Percentiles rank a stretch among this genome's conserved stretches.
phyloP scores from a whole-genome alignment of 2,329 filamentous ascomycete genomes.

The Exophiala oligosperma region DNA sequence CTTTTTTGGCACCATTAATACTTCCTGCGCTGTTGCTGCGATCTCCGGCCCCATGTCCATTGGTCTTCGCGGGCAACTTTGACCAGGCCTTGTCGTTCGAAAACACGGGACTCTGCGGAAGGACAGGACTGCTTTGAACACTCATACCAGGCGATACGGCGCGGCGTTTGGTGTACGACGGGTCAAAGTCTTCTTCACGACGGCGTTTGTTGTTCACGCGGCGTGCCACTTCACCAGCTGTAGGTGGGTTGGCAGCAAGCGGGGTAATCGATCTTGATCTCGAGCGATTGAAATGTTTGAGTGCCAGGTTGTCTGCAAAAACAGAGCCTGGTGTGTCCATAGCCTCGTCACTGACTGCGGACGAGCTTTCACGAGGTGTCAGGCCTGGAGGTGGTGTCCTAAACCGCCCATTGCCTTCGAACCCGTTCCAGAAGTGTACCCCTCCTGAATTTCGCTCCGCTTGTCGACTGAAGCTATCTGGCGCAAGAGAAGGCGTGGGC shows the following conservation, averaged over 20 bases:
- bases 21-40: slow-evolving; percentile 44
- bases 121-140: slow-evolving; percentile 82
- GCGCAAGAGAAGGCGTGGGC: slow-evolving; percentile 42
- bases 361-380: slow-evolving; percentile 57
- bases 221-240: slow-evolving; percentile 71
- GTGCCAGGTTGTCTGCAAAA: slow-evolving; percentile 28
- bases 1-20: slow-evolving; percentile 52
- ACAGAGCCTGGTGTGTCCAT: slow-evolving; percentile 41
- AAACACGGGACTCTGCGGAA: slow-evolving; percentile 77
- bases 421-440: slow-evolving; percentile 75
- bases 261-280: slow-evolving; percentile 43
- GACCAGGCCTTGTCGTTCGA: slow-evolving; percentile 68
- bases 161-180: slow-evolving; percentile 78
- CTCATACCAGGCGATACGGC: slow-evolving; percentile 92
- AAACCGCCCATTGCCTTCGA: slow-evolving; percentile 60
- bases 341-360: slow-evolving; percentile 40
- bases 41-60: slow-evolving; percentile 52
- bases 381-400: slow-evolving; percentile 65
- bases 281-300: slow-evolving; percentile 31
- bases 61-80: slow-evolving; percentile 62
- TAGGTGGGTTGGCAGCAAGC: slow-evolving; percentile 45
- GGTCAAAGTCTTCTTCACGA: slow-evolving; percentile 87
- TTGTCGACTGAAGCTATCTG: slow-evolving; percentile 73
- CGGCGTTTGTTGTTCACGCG: slow-evolving; percentile 81
- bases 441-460: slow-evolving; percentile 71